A percentile compares a stretch with the other conserved stretches of the same genome.
These are phyloP conservation scores for Amylostereum chailletii DNA, from an alignment of 1,284 basidiomycete species.

Conservation along the genomic window DNA sequence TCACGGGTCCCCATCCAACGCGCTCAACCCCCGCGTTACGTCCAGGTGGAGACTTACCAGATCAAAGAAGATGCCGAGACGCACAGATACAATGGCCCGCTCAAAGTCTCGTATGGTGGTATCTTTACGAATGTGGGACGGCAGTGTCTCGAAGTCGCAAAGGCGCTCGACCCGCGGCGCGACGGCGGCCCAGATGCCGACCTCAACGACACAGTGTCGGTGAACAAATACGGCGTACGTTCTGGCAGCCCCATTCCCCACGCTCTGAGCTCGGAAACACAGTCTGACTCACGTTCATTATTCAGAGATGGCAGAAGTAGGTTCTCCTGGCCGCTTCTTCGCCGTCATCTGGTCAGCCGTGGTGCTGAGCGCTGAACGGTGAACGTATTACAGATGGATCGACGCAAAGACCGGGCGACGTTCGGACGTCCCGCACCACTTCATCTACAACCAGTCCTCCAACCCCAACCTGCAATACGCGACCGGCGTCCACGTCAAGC, in stretches of 20 bases:
- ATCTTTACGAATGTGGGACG: slow-evolving; percentile 27
- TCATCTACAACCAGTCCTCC: slow-evolving; percentile 11
- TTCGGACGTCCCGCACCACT: slow-evolving; percentile 10
- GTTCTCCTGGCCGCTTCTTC: too few species aligned
- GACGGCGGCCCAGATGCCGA: slow-evolving; percentile 26
- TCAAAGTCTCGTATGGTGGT: slow-evolving; percentile 38
- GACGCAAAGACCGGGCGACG: slow-evolving; percentile 9
- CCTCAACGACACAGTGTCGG: slow-evolving; percentile 30
- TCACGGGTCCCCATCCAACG: not conserved
- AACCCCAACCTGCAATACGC: slow-evolving; percentile 7
- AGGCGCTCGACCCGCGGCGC: slow-evolving; percentile 35
- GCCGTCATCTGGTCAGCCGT: too few species aligned
- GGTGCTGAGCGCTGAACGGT: too few species aligned
- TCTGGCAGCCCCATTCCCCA: not conserved
- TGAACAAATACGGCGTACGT: slow-evolving; percentile 38
- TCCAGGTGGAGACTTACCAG: slow-evolving; percentile 44
- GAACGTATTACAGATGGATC: slow-evolving; percentile 9
- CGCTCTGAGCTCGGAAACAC: too few species aligned
- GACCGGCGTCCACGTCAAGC: slow-evolving; percentile 11
- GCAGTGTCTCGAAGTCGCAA: slow-evolving; percentile 38
- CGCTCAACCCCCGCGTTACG: not conserved
- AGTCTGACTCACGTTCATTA: not conserved
- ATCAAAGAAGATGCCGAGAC: slow-evolving; percentile 20
- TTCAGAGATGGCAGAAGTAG: slow-evolving; percentile 28
- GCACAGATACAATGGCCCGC: slow-evolving; percentile 46